These are phyloP conservation scores for Trypanosoma scelopori DNA, from an alignment of 208 protist genomes.

Conservation along the genomic window DNA sequence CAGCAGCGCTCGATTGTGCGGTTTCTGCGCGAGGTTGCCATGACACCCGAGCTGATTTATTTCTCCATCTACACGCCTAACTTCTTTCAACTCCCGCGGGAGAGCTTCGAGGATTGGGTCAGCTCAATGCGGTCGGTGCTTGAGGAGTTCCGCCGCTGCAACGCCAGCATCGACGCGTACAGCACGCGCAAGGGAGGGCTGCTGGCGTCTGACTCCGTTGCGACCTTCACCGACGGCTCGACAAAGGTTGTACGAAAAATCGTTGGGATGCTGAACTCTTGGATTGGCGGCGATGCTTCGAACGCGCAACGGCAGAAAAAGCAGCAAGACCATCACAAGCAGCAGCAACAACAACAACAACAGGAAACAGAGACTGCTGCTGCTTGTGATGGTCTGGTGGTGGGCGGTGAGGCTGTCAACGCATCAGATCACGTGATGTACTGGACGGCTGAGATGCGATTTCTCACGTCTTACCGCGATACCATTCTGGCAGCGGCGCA, in stretches of 20 bases:
- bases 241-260: constrained; percentile 64
- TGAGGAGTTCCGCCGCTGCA: constrained; percentile 44
- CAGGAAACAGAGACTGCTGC: no score
- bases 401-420: background rate
- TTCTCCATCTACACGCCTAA: constrained; percentile 66
- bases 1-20: constrained; percentile 63
- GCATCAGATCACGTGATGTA: constrained; percentile 26
- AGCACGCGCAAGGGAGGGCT: constrained; percentile 54
- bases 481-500: constrained; percentile 42
- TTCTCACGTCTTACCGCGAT: constrained; percentile 42
- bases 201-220: constrained; percentile 47
- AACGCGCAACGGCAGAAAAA: background rate
- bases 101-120: constrained; percentile 68
- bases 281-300: constrained; percentile 8
- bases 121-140: constrained; percentile 41
- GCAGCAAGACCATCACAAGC: background rate
- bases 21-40: constrained; percentile 72
- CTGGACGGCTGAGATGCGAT: constrained; percentile 43
- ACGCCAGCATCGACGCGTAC: constrained; percentile 42
- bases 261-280: constrained; percentile 45
- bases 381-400: background rate
- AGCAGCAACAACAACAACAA: background rate
- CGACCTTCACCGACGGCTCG: constrained; percentile 51
- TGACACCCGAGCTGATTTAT: constrained; percentile 73
- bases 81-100: constrained; percentile 78